These are phyloP conservation scores for Thalassiosira oceanica DNA, from an alignment of 352 stramenopile species.

Conservation along the genomic window DNA sequence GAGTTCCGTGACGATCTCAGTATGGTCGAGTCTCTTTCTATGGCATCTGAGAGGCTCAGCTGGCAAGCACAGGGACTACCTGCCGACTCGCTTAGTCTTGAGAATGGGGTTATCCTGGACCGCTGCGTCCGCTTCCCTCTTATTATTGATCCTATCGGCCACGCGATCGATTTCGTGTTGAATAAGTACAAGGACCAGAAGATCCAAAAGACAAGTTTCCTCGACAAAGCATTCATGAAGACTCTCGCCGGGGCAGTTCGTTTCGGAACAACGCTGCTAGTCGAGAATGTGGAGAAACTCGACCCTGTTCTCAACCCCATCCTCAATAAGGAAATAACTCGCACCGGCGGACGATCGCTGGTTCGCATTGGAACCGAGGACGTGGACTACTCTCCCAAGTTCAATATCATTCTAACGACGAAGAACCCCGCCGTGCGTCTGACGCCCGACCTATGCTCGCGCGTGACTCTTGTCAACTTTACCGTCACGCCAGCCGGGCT, in stretches of 20 bases:
- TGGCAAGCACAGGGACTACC: conserved; percentile 96
- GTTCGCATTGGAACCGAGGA: conserved; percentile 98
- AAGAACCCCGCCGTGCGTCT: conserved; percentile 96
- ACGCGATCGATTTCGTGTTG: conserved; percentile 97
- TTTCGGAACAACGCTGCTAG: conserved; percentile 97
- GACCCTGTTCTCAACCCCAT: conserved; percentile 99
- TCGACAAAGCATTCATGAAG: conserved; percentile 99
- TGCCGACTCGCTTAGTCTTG: conserved; percentile 94
- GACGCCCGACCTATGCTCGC: conserved; percentile 97
- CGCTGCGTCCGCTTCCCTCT: conserved; percentile 96
- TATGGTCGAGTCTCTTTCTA: conserved; percentile 96
- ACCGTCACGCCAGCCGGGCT: conserved; percentile 98
- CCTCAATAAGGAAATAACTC: conserved; percentile 98
- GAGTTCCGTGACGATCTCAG: conserved; percentile 84
- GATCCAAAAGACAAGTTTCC: conserved; percentile 98
- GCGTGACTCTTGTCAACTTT: conserved; percentile 99
- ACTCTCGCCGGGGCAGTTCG: conserved; percentile 98
- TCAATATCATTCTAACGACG: conserved; percentile 98
- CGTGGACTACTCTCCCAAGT: conserved; percentile 99
- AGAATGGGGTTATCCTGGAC: conserved; percentile 99
- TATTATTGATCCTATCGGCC: conserved; percentile 97
- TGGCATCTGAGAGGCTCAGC: conserved; percentile 87
- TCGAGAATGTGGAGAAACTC: conserved; percentile 99
- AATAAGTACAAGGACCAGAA: conserved; percentile 92
- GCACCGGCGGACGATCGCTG: conserved; percentile 95